Conservation (phyloP, 495 filamentous ascomycete species). For the Aspergillus nidulans region DNA sequence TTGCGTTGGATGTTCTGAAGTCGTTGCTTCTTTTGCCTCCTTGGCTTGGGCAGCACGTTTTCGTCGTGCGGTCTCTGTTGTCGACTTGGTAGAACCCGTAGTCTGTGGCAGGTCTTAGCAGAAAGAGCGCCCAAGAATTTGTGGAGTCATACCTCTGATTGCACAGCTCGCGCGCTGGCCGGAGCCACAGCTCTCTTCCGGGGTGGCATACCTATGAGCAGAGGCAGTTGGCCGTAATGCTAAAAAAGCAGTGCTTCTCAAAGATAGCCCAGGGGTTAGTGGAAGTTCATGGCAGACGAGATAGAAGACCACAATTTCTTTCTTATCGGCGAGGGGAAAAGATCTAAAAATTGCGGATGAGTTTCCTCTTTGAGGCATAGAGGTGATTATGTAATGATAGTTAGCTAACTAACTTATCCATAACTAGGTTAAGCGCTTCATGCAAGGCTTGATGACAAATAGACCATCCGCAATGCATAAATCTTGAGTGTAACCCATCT, state of each 20-base stretch:
- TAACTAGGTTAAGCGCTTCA: too few species aligned
- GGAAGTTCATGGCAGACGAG: conserved; percentile 7
- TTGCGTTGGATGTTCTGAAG: conserved; percentile 11
- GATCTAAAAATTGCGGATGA: conserved; percentile 16
- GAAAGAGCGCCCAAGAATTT: not conserved
- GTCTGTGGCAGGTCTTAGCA: conserved; percentile 14
- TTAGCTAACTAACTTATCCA: conserved; percentile 11
- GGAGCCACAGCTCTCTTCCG: conserved; percentile 22
- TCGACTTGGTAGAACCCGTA: conserved; percentile 5
- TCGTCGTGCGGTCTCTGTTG: conserved; percentile 15
- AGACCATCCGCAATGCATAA: too few species aligned
- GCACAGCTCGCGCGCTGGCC: conserved; percentile 18
- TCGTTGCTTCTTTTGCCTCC: conserved; percentile 6
- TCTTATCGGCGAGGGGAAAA: conserved; percentile 24
- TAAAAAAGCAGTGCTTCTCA: not conserved
- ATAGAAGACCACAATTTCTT: conserved; percentile 20
- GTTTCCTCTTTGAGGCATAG: conserved; percentile 13
- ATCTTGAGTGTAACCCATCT: too few species aligned
- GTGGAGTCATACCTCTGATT: conserved; percentile 23
- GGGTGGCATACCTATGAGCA: conserved; percentile 21
- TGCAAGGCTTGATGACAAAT: conserved; percentile 5
- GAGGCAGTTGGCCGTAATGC: not conserved
- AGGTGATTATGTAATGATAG: conserved; percentile 19
- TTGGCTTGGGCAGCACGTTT: conserved; percentile 22
- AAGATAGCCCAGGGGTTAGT: not conserved